Evolutionary conservation across 2,329 filamentous ascomycete species (phyloP), one percentile per base, ranked within the genome.

Genomic region (Xylariaceae sp.): DNA sequence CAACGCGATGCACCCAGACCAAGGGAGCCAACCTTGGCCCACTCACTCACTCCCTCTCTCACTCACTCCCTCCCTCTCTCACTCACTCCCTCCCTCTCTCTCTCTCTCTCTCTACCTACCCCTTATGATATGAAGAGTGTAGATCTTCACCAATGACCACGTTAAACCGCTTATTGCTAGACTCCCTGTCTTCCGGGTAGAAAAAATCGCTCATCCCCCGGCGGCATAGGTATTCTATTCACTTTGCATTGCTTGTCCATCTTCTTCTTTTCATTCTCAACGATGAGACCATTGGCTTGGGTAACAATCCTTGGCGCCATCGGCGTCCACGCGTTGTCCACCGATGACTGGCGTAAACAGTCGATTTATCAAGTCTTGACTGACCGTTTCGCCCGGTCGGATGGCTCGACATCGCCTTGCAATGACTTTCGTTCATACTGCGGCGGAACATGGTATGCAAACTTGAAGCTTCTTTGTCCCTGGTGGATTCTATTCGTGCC

Each of bases 351-450:
- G 73, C 64, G 70, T 9, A 68, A 66, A 35, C 72, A 73, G 61
- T 73, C 73, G 34, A 74, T 76, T 54, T 76, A 77, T 59, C 75
- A 77, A 63, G 66, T 77, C 54, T 58, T 62, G 35, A 62, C 60
- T 19, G 60, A 62, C 39, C 60, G 60, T 8, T 62, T 76, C 50
- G 73, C 73, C 3, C 67, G 68, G 4, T 68, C 68, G 3, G 67
- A 73, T 50, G 70, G 69, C 9, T 72, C 72, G 32, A 71, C 71
- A 2, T 62, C 65, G 3, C 48, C 62, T 4, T 71, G 70, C 47
- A 47, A 56, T 62, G 35, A 58, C 54, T 34, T 61, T 44, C 51
- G 60, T 54, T 59, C 63, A 31, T 80, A 79, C 64, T 81, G 78
- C 54, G 77, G 77, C 40, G 78, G 78, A 27, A 76, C 74, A 19